phyloP scores from a whole-genome alignment of 2,329 filamentous ascomycete species.

The Epichloe uncinata region DNA sequence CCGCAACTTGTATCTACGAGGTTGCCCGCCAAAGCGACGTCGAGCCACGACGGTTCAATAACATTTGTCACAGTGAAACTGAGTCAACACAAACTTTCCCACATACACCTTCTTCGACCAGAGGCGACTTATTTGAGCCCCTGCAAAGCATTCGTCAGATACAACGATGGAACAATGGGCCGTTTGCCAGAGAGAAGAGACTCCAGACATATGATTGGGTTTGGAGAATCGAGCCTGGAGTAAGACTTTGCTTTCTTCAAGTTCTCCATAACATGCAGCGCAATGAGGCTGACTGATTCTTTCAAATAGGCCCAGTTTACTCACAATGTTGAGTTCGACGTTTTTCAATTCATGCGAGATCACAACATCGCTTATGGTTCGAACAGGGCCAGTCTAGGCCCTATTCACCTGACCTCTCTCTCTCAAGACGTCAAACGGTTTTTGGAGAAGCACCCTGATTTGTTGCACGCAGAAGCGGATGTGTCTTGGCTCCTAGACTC shows the following conservation, averaged over 20 bases:
- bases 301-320: conserved; percentile 34
- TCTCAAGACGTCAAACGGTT: conserved; percentile 34
- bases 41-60: conserved; percentile 25
- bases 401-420: conserved; percentile 28
- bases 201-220: conserved; percentile 48
- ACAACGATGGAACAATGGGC: conserved; percentile 71
- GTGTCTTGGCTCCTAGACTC: conserved; percentile 31
- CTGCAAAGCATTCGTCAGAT: conserved; percentile 56
- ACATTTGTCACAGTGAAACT: background rate
- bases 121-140: conserved; percentile 40
- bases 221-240: conserved; percentile 47
- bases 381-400: conserved; percentile 35
- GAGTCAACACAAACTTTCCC: background rate
- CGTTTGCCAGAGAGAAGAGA: conserved; percentile 68
- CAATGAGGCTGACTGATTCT: background rate
- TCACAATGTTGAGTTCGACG: conserved; percentile 62
- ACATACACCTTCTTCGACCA: conserved; percentile 1
- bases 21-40: conserved; percentile 64
- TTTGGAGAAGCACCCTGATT: conserved; percentile 28
- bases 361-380: conserved; percentile 68
- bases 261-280: background rate
- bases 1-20: conserved; percentile 59
- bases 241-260: conserved; percentile 21
- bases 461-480: conserved; percentile 34
- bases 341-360: conserved; percentile 77